Percentiles rank a stretch among this genome's conserved stretches.
phyloP scores from a whole-genome alignment of 306 rosid species.

The Boehmeria nivea region DNA sequence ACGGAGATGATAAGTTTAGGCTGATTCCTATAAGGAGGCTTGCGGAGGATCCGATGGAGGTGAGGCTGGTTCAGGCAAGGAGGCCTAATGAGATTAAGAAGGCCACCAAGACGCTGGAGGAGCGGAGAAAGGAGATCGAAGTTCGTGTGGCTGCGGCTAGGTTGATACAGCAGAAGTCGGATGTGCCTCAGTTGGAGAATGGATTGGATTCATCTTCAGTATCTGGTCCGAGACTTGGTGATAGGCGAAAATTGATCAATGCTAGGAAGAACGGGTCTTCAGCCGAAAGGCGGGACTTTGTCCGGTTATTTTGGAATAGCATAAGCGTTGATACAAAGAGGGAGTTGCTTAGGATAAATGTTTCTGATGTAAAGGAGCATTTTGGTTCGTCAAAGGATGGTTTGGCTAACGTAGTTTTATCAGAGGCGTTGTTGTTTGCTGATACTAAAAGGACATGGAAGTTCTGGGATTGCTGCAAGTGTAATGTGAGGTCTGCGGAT shows the following conservation, averaged over 20 bases:
- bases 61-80: constrained; percentile 60
- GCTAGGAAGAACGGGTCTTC: constrained; percentile 54
- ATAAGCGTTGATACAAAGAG: constrained; percentile 57
- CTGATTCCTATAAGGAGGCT: constrained; percentile 74
- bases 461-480: constrained; percentile 78
- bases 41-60: constrained; percentile 94
- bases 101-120: constrained; percentile 83
- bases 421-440: constrained; percentile 65
- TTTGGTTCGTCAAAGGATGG: constrained; percentile 60
- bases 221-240: constrained; percentile 55
- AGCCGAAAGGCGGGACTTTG: constrained; percentile 73
- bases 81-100: constrained; percentile 97
- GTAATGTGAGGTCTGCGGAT: constrained; percentile 50
- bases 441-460: constrained; percentile 70
- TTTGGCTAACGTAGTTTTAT: constrained; percentile 45
- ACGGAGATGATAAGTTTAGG: constrained; percentile 78
- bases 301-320: constrained; percentile 63
- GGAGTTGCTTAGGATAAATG: constrained; percentile 59
- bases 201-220: constrained; percentile 53
- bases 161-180: constrained; percentile 86
- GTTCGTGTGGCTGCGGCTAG: constrained; percentile 97
- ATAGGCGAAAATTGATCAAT: constrained; percentile 49
- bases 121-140: constrained; percentile 90
- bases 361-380: constrained; percentile 63
- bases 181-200: constrained; percentile 44